Base-by-base conservation (phyloP, 73 alveolate genomes). In the Blepharisma stoltei region DNA sequence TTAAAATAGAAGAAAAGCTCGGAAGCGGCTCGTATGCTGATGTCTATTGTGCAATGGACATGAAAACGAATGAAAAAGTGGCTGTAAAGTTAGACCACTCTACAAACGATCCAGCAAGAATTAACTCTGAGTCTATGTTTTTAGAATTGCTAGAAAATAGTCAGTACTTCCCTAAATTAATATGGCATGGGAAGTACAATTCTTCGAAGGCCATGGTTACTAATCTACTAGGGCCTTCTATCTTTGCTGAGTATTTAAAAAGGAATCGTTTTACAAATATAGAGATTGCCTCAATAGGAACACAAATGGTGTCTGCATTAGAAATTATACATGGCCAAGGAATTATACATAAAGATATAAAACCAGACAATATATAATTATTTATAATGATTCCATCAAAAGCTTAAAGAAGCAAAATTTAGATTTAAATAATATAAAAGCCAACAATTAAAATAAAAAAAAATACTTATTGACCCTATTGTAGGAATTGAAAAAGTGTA, bases 281-380 rank as follows among this genome's bases (percentile, higher is more conserved):
- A 11, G 65, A 50, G 18, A 1, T 60, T 14, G 11, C 73, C 49
- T 9, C 23, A 9, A 60, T 60, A 14, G 73, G 73, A 4, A 8
- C 23, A 9, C 73, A 83, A 77, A 76, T 77, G 6, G 67, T 83
- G 27, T 43, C 65, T 14, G 83, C 84, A 6, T 76, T 83, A 6
- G 50, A 83, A 68, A 50, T 71, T 67, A 78, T 83, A 43, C 90
- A 83, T 67, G 60, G 60, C 65, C 49, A 71, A 45, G 76, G 66
- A 44, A 66, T 76, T 45, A 66, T 83, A 47, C 90, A 83, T 65
- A 76, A 67, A 60, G 82, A 73, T 49, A 46, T 73, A 7, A 73
- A 73, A 48, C 82, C 82, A 46, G 48, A 44, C 14, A 73, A 73
- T 49, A 46, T 73, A n/a, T n/a, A n/a, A n/a, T n/a, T n/a, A n/a